Percentiles rank a stretch among this genome's conserved stretches.
Evolutionary conservation across 73 alveolate species (phyloP).

Genomic region (Paramecium sexaurelia): DNA sequence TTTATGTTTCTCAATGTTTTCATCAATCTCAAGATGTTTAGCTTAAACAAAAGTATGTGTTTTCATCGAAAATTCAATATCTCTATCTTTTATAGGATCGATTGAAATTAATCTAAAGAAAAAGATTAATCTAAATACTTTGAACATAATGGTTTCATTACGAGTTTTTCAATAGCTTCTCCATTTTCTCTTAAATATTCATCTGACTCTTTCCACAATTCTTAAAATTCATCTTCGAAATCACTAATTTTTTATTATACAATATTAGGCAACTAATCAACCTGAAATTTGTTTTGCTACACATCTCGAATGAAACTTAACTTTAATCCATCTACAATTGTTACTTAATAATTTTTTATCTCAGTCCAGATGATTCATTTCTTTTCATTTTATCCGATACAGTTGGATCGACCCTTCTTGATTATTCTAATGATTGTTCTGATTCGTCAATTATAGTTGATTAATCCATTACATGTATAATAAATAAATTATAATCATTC

Average conservation of each 20-base stretch:
- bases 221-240: slow-evolving; percentile 47
- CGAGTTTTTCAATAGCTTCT: slow-evolving; percentile 40
- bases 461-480: slow-evolving; percentile 5
- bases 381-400: slow-evolving; percentile 12
- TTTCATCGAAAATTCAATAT: slow-evolving; percentile 41
- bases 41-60: neutral
- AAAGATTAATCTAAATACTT: neutral
- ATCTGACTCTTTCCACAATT: slow-evolving; percentile 36
- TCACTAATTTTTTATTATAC: neutral
- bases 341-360: slow-evolving; percentile 3
- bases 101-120: neutral
- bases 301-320: slow-evolving; percentile 46
- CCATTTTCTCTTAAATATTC: slow-evolving; percentile 41
- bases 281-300: neutral
- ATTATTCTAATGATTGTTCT: neutral
- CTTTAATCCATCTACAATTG: neutral
- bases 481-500: neutral
- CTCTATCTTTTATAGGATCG: slow-evolving; percentile 12
- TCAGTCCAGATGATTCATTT: neutral
- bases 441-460: neutral
- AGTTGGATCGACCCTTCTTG: slow-evolving; percentile 37
- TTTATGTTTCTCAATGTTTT: neutral
- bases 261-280: neutral
- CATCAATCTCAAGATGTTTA: slow-evolving; percentile 49
- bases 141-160: slow-evolving; percentile 31